A percentile compares a stretch with the other conserved stretches of the same genome.
Conservation (phyloP, 202 grass and related monocot genomes). For the Musa balbisiana region DNA sequence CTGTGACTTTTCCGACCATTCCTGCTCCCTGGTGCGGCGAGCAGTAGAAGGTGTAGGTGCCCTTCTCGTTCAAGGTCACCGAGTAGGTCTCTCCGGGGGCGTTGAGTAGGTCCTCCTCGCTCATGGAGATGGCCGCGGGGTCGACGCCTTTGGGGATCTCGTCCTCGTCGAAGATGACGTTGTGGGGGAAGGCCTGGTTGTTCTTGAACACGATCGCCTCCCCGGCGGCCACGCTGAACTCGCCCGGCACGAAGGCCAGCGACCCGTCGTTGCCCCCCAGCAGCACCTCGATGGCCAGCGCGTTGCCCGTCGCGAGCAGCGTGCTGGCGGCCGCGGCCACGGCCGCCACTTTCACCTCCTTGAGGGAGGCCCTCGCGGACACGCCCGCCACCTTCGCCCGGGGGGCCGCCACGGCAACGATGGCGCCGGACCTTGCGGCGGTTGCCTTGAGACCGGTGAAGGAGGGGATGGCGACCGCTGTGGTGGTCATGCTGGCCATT, state of each 20-base stretch:
- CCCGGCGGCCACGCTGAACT: constrained; percentile 59
- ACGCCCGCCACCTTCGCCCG: background rate
- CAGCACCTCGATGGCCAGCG: constrained; percentile 58
- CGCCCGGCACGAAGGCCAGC: constrained; percentile 64
- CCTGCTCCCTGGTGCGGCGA: constrained; percentile 72
- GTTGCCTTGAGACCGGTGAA: constrained; percentile 29
- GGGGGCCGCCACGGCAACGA: background rate
- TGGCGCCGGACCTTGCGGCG: background rate
- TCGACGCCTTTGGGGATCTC: constrained; percentile 65
- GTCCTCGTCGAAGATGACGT: constrained; percentile 90
- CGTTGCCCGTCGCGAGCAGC: constrained; percentile 40
- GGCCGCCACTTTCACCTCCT: constrained; percentile 28
- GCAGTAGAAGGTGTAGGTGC: constrained; percentile 88
- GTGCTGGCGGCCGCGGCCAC: constrained; percentile 63
- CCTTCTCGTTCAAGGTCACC: constrained; percentile 75
- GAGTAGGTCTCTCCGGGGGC: constrained; percentile 49
- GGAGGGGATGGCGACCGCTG: constrained; percentile 54
- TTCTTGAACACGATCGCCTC: constrained; percentile 95
- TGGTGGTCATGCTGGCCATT: constrained; percentile 45
- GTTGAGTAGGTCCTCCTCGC: constrained; percentile 61
- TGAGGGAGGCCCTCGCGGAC: constrained; percentile 39
- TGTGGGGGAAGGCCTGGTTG: constrained; percentile 90
- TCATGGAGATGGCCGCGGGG: constrained; percentile 57
- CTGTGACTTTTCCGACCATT: constrained; percentile 87
- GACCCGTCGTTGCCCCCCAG: constrained; percentile 48